These are phyloP conservation scores for Podaxis carcinomalis DNA, from an alignment of 768 basidiomycete genomes.

Conservation along the genomic window DNA sequence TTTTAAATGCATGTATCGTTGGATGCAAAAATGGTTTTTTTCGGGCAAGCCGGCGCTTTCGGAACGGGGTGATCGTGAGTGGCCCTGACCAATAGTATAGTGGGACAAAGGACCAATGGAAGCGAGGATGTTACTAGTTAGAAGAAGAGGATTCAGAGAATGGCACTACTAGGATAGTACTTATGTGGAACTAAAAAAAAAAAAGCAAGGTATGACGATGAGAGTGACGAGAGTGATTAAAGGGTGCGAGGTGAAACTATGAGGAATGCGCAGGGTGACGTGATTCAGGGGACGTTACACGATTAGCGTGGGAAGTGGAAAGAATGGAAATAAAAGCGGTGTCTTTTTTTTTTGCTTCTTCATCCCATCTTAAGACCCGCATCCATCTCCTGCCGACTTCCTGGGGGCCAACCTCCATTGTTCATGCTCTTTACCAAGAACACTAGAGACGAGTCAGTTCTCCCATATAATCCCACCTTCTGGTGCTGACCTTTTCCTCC, in stretches of 20 bases:
- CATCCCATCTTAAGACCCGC: conserved; percentile 9
- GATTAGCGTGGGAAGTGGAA: conserved; percentile 7
- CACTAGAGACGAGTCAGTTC: conserved; percentile 83
- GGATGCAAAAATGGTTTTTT: too few relatives aligned
- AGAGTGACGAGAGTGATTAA: not conserved
- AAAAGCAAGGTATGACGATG: not conserved
- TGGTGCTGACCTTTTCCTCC: conserved; percentile 21
- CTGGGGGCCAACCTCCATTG: conserved; percentile 24
- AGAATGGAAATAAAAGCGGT: conserved; percentile 12
- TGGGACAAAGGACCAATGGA: conserved; percentile 1
- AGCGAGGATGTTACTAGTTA: not conserved
- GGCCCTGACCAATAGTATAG: not conserved
- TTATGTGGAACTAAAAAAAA: not conserved
- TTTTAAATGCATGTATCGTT: not conserved
- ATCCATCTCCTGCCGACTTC: conserved; percentile 11
- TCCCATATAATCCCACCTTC: not conserved
- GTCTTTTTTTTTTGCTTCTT: conserved; percentile 9
- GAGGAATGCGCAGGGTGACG: not conserved
- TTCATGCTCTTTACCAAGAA: conserved; percentile 82
- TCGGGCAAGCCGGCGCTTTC: not conserved
- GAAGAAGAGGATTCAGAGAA: not conserved
- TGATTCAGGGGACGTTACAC: not conserved
- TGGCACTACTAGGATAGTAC: not conserved
- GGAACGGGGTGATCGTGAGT: not conserved
- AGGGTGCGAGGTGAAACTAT: not conserved